Conservation (phyloP, 768 basidiomycete genomes). For the Gyrodon lividus region DNA sequence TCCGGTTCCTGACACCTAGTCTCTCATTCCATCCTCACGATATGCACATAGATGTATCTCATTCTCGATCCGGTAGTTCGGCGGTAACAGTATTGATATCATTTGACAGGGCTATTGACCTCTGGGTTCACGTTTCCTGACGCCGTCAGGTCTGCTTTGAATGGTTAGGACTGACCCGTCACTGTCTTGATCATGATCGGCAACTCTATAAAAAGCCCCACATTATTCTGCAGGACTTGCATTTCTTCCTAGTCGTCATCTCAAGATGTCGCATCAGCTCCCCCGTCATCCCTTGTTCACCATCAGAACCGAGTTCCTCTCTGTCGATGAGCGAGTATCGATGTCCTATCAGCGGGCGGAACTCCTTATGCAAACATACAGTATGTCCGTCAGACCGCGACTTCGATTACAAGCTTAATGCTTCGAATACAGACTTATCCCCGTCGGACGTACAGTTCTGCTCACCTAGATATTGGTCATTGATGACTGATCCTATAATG, state of each 20-base stretch:
- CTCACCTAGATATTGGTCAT: slow-evolving; percentile 49
- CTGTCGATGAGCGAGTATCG: slow-evolving; percentile 44
- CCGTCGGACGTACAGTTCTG: slow-evolving; percentile 48
- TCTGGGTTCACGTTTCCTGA: slow-evolving; percentile 8
- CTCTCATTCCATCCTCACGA: slow-evolving; percentile 12
- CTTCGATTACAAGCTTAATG: neutral
- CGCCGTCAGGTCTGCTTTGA: slow-evolving; percentile 7
- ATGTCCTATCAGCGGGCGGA: slow-evolving; percentile 51
- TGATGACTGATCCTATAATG: slow-evolving; percentile 54
- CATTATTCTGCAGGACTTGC: slow-evolving; percentile 36
- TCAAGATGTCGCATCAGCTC: slow-evolving; percentile 11
- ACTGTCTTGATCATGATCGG: slow-evolving; percentile 12
- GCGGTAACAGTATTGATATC: slow-evolving; percentile 14
- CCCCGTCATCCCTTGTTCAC: slow-evolving; percentile 46
- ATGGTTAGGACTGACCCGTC: slow-evolving; percentile 13
- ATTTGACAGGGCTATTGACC: slow-evolving; percentile 10
- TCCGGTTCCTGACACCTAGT: slow-evolving; percentile 10
- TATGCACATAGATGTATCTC: slow-evolving; percentile 5
- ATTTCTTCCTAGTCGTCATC: slow-evolving; percentile 28
- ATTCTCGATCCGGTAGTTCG: slow-evolving; percentile 16
- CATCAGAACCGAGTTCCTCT: slow-evolving; percentile 42
- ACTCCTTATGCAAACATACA: slow-evolving; percentile 48
- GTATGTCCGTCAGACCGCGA: slow-evolving; percentile 30
- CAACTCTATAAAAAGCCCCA: slow-evolving; percentile 19
- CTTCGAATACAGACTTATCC: slow-evolving; percentile 27